These are phyloP conservation scores for Telopea speciosissima DNA, from an alignment of 177 flowering plant species.

Conservation along the genomic window DNA sequence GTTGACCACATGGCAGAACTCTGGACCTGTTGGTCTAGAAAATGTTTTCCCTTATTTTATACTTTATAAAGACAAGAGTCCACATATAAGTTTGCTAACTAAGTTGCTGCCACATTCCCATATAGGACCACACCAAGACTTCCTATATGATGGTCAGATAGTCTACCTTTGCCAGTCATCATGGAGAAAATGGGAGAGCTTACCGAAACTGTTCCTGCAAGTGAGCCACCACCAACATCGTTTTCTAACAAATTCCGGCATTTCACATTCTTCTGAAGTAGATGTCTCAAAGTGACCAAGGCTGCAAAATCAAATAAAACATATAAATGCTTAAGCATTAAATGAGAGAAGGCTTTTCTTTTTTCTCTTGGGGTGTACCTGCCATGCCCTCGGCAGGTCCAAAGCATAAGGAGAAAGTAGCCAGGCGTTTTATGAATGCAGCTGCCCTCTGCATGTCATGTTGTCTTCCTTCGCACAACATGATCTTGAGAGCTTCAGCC, in stretches of 20 bases:
- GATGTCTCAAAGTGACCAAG: slow-evolving; percentile 70
- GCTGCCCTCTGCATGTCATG: slow-evolving; percentile 98
- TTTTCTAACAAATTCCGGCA: slow-evolving; percentile 85
- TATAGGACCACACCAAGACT: not conserved
- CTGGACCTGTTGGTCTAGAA: too few relatives aligned
- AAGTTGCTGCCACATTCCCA: too few relatives aligned
- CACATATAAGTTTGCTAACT: too few relatives aligned
- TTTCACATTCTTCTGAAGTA: slow-evolving; percentile 80
- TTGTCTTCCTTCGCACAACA: slow-evolving; percentile 91
- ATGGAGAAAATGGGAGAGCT: slow-evolving; percentile 13
- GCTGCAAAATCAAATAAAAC: slow-evolving; percentile 38
- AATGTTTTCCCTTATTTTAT: too few relatives aligned
- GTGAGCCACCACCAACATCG: slow-evolving; percentile 95
- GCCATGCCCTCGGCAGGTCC: slow-evolving; percentile 97
- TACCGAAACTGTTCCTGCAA: slow-evolving; percentile 82
- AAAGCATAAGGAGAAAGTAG: slow-evolving; percentile 67
- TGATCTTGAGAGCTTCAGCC: slow-evolving; percentile 82
- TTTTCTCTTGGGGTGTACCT: slow-evolving; percentile 30
- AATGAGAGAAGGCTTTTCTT: too few relatives aligned
- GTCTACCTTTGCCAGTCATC: not conserved
- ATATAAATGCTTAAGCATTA: not conserved
- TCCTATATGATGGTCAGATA: not conserved
- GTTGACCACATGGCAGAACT: too few relatives aligned
- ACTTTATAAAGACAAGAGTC: too few relatives aligned
- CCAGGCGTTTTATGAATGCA: slow-evolving; percentile 90